Evolutionary conservation across 1,139 yeast species (phyloP).

Genomic region (Debaryomyces coudertii): DNA sequence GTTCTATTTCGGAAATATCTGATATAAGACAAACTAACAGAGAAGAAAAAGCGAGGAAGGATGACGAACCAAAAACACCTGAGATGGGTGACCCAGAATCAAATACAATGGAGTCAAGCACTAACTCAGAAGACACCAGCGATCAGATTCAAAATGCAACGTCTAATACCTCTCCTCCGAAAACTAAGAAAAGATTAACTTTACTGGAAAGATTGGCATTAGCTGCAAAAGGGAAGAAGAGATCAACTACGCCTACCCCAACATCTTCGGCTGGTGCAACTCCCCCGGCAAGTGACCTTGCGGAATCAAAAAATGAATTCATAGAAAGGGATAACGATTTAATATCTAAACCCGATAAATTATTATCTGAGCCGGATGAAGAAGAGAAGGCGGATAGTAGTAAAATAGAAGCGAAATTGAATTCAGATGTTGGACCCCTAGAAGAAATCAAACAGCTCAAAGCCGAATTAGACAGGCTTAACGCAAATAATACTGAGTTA

Average conservation of each 20-base stretch:
- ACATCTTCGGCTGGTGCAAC: constrained; percentile 11
- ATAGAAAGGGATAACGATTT: background rate
- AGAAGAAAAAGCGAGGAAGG: background rate
- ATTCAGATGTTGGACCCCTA: background rate
- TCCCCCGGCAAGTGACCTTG: constrained; percentile 10
- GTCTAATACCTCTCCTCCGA: constrained; percentile 4
- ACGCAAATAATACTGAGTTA: background rate
- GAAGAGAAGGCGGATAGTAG: background rate
- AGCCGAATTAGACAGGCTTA: background rate
- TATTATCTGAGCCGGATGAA: too few species aligned
- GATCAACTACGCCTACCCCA: constrained; percentile 14
- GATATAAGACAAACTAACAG: background rate
- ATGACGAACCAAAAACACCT: background rate
- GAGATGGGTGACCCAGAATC: background rate
- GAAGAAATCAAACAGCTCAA: background rate
- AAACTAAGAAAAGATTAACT: constrained; percentile 54
- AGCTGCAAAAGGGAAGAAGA: constrained; percentile 63
- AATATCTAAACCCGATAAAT: background rate
- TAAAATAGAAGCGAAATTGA: background rate
- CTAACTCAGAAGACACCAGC: background rate
- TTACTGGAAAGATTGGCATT: constrained; percentile 80
- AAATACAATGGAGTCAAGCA: background rate
- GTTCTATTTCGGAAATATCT: background rate
- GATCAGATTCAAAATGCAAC: background rate
- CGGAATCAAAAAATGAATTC: constrained; percentile 1